Evolutionary conservation across 106 monocot species (phyloP).

Genomic region (Triglochin maritima): DNA sequence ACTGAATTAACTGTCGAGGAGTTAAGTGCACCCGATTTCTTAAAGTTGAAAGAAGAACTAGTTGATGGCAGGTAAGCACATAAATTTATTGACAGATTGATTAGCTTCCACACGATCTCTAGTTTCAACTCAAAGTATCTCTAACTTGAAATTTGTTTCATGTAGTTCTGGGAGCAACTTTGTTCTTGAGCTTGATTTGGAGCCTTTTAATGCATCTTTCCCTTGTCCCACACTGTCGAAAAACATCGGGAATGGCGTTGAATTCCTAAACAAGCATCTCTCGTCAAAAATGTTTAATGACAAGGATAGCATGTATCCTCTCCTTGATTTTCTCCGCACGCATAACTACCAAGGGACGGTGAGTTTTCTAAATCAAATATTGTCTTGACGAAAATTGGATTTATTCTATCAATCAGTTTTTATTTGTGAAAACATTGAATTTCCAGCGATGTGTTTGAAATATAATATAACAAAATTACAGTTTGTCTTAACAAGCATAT

Average conservation of each 20-base stretch:
- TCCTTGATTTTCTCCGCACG: constrained; percentile 41
- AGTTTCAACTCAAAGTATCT: not conserved
- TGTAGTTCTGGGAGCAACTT: constrained; percentile 30
- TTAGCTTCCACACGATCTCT: not conserved
- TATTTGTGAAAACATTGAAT: too few relatives aligned
- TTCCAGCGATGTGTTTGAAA: too few relatives aligned
- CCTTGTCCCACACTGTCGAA: constrained; percentile 56
- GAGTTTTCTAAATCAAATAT: constrained; percentile 2
- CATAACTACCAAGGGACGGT: constrained; percentile 67
- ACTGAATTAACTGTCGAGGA: constrained; percentile 54
- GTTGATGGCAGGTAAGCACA: constrained; percentile 34
- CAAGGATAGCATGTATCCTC: constrained; percentile 51
- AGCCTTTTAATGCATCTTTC: constrained; percentile 66
- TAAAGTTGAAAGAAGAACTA: constrained; percentile 64
- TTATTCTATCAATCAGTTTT: too few relatives aligned
- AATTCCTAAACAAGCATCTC: constrained; percentile 71
- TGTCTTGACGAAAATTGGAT: too few relatives aligned
- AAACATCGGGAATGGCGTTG: constrained; percentile 63
- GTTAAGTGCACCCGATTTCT: constrained; percentile 40
- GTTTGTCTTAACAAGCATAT: too few relatives aligned
- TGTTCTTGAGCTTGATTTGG: constrained; percentile 63
- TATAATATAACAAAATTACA: too few relatives aligned
- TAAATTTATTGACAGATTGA: too few relatives aligned
- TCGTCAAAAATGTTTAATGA: constrained; percentile 69
- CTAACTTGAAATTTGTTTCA: not conserved